Base-by-base conservation (phyloP, 2,329 filamentous ascomycete genomes). In the Verticillium isaacii region DNA sequence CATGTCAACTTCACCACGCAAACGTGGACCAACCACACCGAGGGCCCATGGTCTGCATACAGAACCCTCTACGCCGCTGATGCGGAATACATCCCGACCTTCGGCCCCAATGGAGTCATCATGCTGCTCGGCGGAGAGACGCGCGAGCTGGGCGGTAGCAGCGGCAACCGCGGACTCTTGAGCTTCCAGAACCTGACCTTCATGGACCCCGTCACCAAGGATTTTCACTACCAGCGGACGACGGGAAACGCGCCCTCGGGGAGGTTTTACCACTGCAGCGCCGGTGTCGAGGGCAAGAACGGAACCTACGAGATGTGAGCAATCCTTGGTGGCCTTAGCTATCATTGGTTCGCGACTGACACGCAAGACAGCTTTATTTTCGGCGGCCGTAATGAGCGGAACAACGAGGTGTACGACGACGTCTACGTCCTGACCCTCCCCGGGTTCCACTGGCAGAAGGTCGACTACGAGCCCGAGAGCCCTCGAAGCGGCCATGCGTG, bases 381-480 rank as follows among this genome's bases (percentile, higher is more conserved):
- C 55, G 76, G 74, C 32, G 76, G 76, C 57, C 58, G 64, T 12
- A 66, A 66, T 23, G 61, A 63, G 39, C 65, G 69, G 19, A 62
- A 63, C 14, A 50, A 63, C 2, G 62, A 56, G 17, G 64, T 70
- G 7, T 70, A 69, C 2, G 60, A 69, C 36, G 72, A 75, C 7
- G 69, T 77, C 1, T 71, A 72, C 61, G 68, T 78, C 3, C 72
- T 78, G 11, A 75, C 73, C 17, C 67, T 78, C 0, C 75, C 75
- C 2, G 74, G 73, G 1, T 77, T 78, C 61, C 61, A 69, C 25
- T 77, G 75, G 65, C 73, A 74, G 62, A 67, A 72, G 63, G 69
- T 69, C 45, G 60, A 68, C 4, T 61, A 62, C 32, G 37, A 65
- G 5, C 66, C 68, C 0, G 19, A 14, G 5, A 69, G 68, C 2